Conservation (phyloP, 176 grass and related monocot genomes). For the Echinochloa phyllopogon region DNA sequence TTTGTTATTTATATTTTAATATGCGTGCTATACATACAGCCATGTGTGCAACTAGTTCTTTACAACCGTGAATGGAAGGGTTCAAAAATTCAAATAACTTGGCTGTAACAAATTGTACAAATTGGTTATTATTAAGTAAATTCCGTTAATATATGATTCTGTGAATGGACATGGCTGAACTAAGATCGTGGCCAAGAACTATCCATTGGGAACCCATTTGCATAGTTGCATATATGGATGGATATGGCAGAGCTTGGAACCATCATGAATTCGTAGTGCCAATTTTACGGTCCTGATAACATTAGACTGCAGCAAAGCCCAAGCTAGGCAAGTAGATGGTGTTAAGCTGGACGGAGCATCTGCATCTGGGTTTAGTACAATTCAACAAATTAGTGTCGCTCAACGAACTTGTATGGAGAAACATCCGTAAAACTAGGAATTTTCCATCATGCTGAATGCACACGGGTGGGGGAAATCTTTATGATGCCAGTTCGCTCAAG, state of each 20-base stretch:
- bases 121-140: background rate
- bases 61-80: background rate
- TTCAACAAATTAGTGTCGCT: background rate
- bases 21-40: background rate
- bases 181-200: background rate
- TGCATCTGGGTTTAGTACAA: background rate
- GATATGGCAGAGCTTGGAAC: too few species aligned
- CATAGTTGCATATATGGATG: too few species aligned
- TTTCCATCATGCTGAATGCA: background rate
- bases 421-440: background rate
- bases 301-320: too few species aligned
- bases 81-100: background rate
- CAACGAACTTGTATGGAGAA: background rate
- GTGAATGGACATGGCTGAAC: background rate
- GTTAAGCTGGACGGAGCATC: background rate
- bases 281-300: too few species aligned
- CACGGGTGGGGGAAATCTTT: too few species aligned
- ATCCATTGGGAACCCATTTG: too few species aligned
- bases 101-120: background rate
- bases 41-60: background rate
- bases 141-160: background rate
- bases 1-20: background rate
- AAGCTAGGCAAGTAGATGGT: too few species aligned
- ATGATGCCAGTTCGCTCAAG: background rate
- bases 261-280: too few species aligned